phyloP scores from a whole-genome alignment of 1,284 basidiomycete species.

The Anthracocystis panici-leucophaei region DNA sequence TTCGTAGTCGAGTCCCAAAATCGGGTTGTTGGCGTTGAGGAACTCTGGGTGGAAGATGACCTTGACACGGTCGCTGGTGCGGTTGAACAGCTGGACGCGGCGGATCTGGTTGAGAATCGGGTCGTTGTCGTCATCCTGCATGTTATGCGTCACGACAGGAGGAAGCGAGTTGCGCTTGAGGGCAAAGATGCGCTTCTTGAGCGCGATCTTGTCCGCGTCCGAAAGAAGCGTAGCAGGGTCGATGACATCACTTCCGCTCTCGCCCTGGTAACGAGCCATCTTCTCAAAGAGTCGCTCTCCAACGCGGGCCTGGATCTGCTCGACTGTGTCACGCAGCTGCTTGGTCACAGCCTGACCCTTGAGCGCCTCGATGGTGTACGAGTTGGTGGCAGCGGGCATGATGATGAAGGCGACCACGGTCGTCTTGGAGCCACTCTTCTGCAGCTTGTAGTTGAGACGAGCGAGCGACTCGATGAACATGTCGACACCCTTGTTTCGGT shows the following conservation, averaged over 20 bases:
- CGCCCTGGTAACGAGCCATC: conserved; percentile 87
- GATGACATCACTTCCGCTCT: conserved; percentile 55
- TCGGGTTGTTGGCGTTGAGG: conserved; percentile 96
- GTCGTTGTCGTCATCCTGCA: conserved; percentile 90
- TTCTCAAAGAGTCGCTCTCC: conserved; percentile 92
- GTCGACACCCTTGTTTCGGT: conserved; percentile 98
- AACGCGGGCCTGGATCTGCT: conserved; percentile 90
- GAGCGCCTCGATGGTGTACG: conserved; percentile 95
- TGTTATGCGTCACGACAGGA: conserved; percentile 96
- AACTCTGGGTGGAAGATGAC: conserved; percentile 99
- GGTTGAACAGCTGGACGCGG: conserved; percentile 91
- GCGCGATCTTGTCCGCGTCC: conserved; percentile 90
- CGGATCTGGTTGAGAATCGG: conserved; percentile 95
- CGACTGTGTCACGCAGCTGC: conserved; percentile 90
- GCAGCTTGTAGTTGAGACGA: conserved; percentile 80
- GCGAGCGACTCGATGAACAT: conserved; percentile 99
- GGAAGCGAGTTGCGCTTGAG: conserved; percentile 93
- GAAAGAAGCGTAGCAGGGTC: conserved; percentile 77
- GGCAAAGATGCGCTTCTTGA: conserved; percentile 96
- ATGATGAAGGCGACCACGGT: conserved; percentile 99
- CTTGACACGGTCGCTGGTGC: conserved; percentile 85
- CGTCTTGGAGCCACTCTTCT: conserved; percentile 81
- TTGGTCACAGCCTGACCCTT: conserved; percentile 98
- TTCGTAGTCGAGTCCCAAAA: conserved; percentile 95
- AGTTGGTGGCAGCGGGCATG: conserved; percentile 95